A percentile compares a stretch with the other conserved stretches of the same genome.
Evolutionary conservation across 2,329 filamentous ascomycete genomes (phyloP).

Genomic region (Escovopsis sp.): DNA sequence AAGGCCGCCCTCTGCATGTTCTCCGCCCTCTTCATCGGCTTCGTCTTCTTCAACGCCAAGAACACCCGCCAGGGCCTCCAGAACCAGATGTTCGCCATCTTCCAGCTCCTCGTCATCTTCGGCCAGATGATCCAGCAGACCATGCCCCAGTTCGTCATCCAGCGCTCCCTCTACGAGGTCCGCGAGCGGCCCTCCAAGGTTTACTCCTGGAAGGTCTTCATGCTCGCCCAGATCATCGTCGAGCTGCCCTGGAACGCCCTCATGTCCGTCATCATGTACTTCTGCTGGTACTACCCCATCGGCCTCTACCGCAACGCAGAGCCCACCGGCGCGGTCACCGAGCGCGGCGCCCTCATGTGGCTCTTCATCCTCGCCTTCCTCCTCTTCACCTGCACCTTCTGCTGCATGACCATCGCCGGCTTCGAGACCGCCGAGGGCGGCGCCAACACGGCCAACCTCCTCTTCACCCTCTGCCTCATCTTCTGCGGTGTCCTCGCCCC

Average conservation of each 20-base stretch:
- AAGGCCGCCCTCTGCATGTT: constrained; percentile 55
- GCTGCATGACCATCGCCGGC: constrained; percentile 60
- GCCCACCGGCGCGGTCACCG: constrained; percentile 40
- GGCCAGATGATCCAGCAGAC: constrained; percentile 64
- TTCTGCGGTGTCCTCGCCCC: constrained; percentile 62
- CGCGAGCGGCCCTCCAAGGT: constrained; percentile 73
- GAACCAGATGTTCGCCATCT: constrained; percentile 76
- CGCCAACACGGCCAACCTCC: constrained; percentile 59
- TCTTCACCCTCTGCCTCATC: constrained; percentile 57
- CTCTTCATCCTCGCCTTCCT: constrained; percentile 61
- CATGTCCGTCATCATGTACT: constrained; percentile 60
- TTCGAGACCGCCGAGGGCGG: constrained; percentile 61
- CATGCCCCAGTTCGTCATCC: constrained; percentile 75
- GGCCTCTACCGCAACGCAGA: constrained; percentile 58
- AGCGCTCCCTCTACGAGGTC: constrained; percentile 69
- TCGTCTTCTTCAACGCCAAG: constrained; percentile 60
- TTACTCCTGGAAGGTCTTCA: constrained; percentile 75
- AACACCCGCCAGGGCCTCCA: constrained; percentile 64
- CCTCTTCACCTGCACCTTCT: constrained; percentile 69
- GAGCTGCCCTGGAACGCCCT: constrained; percentile 76
- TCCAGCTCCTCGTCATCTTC: constrained; percentile 72
- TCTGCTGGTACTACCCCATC: constrained; percentile 77
- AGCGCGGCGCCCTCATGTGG: constrained; percentile 68
- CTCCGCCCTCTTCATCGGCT: constrained; percentile 62
- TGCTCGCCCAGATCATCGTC: constrained; percentile 68